Base-by-base conservation (phyloP, 495 filamentous ascomycete species). In the Astrocystis sublimbata region DNA sequence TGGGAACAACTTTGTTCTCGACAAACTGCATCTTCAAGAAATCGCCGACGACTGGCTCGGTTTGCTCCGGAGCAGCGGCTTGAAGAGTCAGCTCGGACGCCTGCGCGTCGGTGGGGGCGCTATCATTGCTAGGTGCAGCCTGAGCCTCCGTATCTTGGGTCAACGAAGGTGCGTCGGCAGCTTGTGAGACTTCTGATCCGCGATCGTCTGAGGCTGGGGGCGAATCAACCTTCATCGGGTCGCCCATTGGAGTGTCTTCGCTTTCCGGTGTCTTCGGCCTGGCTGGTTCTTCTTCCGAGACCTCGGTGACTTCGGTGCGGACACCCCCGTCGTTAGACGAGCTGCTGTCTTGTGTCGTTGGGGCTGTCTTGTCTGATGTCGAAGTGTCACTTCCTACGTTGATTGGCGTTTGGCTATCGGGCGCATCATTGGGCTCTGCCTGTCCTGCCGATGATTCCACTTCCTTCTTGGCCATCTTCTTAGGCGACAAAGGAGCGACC, bases 21-120 rank as follows among this genome's bases (percentile, higher is more conserved):
- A 98, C 93, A 73, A 99, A 97, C 79, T 92, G 91, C 75, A 96
- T 93, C 75, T 99, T 99, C 58, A 99, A 81, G 67, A 88, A 91
- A 72, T 99, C 94, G 15, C 94, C 94, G n/a, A 99, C 94, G 24
- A 99, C 93, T 8, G 92, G 91, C n/a, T 83, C 82, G 6, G 65
- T 33, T 0, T 58, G 56, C 56, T 67, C 35, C 17, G 17, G 4
- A 8, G 23, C 5, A 33, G 35, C 52, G 40, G 26, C 40, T 21
- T 56, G 31, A 26, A 38, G 46, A n/a, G 26, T 33, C n/a, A 50
- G 36, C 31, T 58, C 60, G 0, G 46, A 12, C 36, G 41, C 38
- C 42, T 47, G 51, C 1, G 47, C 49, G 7, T 40, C 24, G 5
- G 12, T 19, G 13, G 30, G 4, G 10, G 51, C 6, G 4, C 49